Evolutionary conservation across 306 rosid genomes (phyloP), one percentile per base, ranked within the genome.

Genomic region (Ochetophila trinervis): DNA sequence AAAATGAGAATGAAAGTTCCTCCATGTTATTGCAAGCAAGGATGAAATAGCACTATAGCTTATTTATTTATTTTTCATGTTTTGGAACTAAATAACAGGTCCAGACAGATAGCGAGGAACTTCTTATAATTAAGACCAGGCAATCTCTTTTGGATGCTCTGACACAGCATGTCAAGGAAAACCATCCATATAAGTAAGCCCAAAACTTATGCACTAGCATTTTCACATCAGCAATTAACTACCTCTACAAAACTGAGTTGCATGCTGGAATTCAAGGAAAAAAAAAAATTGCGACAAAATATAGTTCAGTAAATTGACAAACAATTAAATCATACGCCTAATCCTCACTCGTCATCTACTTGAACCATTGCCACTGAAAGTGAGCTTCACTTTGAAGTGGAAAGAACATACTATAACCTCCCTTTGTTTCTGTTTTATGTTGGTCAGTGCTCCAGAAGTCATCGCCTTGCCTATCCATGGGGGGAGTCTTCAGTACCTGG

Each of bases 391-490:
- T 19, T 12, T 45, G 10, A 47, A 17, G 15, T 30, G 22, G 65
- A 35, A 15, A 45, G 24, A 44, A 8, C 9, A 47, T 23, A 47
- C 9, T 8, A 47, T 8, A 21, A 48, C 15, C 6, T 62, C 3
- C 17, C 67, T 52, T 73, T 50, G 66, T 51, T 23, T 32, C 53
- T 66, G 55, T 62, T 54, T 65, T 78, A 65, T 71, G 58, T 22
- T 34, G 65, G 48, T 67, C 89, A 93, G 99, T 11, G 93, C 88
- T 56, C 99, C 99, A 2, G 99, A 93, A 82, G 99, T 93, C 53
- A 90, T 93, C 27, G 85, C 97, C 61, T 80, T 93, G 52, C 97
- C 97, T 32, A 87, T 93, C 73, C 84, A 86, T 1, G 97, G 97
- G 8, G 96, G 97, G 58, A 86, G 81, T 72, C 80, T 74, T 24